These are phyloP conservation scores for Penicillium taxi DNA, from an alignment of 495 filamentous ascomycete species.

Conservation along the genomic window DNA sequence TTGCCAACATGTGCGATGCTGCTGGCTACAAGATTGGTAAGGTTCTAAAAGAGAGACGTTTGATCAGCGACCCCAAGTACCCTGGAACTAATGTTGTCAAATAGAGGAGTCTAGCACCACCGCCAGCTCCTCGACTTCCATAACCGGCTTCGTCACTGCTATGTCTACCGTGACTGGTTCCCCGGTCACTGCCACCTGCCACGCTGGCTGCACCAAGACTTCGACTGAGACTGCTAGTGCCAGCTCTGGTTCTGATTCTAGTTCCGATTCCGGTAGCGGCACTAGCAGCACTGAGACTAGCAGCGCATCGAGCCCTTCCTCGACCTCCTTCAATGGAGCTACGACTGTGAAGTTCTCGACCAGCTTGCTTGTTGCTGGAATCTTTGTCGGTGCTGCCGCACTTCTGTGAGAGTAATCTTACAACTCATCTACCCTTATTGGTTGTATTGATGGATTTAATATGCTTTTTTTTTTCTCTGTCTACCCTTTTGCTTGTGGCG, in stretches of 20 bases:
- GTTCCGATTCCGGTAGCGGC: slow-evolving; percentile 5
- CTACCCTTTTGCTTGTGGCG: slow-evolving; percentile 9
- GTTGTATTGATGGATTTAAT: slow-evolving; percentile 12
- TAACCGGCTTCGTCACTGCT: slow-evolving; percentile 17
- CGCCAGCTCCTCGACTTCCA: slow-evolving; percentile 9
- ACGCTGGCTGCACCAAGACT: too few relatives aligned
- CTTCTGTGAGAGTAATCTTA: slow-evolving; percentile 27
- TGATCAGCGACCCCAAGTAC: neutral
- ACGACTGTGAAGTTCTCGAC: slow-evolving; percentile 24
- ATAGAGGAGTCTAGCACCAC: slow-evolving; percentile 7
- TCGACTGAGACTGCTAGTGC: too few relatives aligned
- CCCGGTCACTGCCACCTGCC: slow-evolving; percentile 2
- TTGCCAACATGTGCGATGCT: slow-evolving; percentile 23
- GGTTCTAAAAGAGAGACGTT: slow-evolving; percentile 9
- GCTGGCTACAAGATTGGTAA: slow-evolving; percentile 32
- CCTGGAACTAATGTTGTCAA: neutral
- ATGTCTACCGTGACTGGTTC: slow-evolving; percentile 8
- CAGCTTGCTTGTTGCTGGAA: slow-evolving; percentile 30
- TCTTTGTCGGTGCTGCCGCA: slow-evolving; percentile 34
- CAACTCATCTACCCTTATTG: too few relatives aligned
- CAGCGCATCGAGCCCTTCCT: slow-evolving; percentile 9
- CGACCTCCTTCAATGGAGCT: slow-evolving; percentile 14
- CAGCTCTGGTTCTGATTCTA: slow-evolving; percentile 9
- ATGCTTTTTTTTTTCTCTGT: slow-evolving; percentile 11
- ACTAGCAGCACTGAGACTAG: slow-evolving; percentile 7